Evolutionary conservation across 257 asterid genomes (phyloP), one percentile per base, ranked within the genome.

Genomic region (Solanum rostratum): DNA sequence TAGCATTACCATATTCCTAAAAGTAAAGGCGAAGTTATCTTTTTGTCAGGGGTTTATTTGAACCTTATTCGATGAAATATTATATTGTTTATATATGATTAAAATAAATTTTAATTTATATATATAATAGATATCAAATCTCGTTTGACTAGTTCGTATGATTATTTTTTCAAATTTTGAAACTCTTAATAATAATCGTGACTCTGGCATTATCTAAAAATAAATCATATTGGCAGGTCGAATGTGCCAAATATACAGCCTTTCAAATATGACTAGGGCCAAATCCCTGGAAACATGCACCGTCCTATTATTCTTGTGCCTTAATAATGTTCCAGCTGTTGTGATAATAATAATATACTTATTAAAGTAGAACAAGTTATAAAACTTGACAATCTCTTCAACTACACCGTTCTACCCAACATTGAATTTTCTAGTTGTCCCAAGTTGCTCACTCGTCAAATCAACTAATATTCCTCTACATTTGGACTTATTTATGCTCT

Each of bases 281-380:
- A 78, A 50, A 16, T 78, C 46, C 62, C 18, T 2, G 22, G 29
- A 46, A 16, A 24, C 15, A 74, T 46, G 43, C 82, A 49, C 27
- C 82, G 7, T 41, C 43, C 60, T 22, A 16, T 8, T 76, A 76
- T 76, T 74, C 7, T 27, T 74, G 2, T 50, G 10, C 39, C 82
- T 76, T 24, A 76, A 24, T 71, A 39, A 71, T 49, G 16, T 76
- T 50, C 82, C 82, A 76, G 45, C 82, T 49, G 60, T 76, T 10
- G 82, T 33, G 39, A 33, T 33, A 33, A 33, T 33, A 33, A 27
- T 16, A 76, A 76, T 10, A 46, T 70, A 59, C 11, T 27, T 27
- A 29, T 49, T 14, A 49, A 76, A 49, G 41, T 76, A 74, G 81
- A 22, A 74, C 24, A 14, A 24, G 81, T 74, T n/a, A 22, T 74